Conservation (phyloP, 2,329 filamentous ascomycete species). For the Taxawa tesnikishii region DNA sequence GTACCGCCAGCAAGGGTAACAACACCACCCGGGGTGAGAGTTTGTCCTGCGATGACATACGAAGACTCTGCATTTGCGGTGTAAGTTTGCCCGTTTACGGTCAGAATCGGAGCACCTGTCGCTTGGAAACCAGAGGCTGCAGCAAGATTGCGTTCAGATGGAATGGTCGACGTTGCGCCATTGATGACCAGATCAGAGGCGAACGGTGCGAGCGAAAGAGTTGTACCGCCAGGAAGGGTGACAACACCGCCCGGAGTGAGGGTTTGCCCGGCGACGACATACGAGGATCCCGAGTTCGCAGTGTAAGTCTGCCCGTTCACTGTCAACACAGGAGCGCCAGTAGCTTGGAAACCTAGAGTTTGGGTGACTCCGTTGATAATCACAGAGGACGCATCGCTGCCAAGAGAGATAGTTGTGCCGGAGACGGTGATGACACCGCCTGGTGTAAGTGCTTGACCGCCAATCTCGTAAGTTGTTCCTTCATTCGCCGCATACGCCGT, state of each 20-base stretch:
- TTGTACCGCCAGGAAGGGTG: conserved; percentile 5
- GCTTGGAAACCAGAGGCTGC: not conserved
- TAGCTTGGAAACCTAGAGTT: conserved; percentile 4
- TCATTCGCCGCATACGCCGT: conserved; percentile 17
- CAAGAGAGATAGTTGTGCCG: conserved; percentile 14
- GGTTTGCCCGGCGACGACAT: conserved; percentile 5
- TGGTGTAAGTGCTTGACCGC: conserved; percentile 12
- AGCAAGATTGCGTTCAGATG: not conserved
- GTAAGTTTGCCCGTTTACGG: conserved; percentile 2
- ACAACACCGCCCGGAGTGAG: conserved; percentile 5
- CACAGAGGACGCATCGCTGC: conserved; percentile 10
- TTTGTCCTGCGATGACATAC: conserved; percentile 5
- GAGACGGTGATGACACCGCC: conserved; percentile 12
- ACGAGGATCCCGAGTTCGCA: conserved; percentile 5
- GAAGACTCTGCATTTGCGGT: conserved; percentile 5
- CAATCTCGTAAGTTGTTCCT: conserved; percentile 20
- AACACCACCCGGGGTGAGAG: conserved; percentile 5
- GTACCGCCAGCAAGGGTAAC: conserved; percentile 5
- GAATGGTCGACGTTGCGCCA: conserved; percentile 10
- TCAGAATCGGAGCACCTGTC: conserved; percentile 2
- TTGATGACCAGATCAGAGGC: conserved; percentile 27
- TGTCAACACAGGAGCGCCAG: conserved; percentile 2
- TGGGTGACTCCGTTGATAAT: conserved; percentile 14
- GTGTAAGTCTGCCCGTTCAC: conserved; percentile 3
- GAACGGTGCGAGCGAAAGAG: conserved; percentile 17